A percentile compares a stretch with the other conserved stretches of the same genome.
phyloP scores from a whole-genome alignment of 2,329 filamentous ascomycete species.

The Ceratocystis ficicola region DNA sequence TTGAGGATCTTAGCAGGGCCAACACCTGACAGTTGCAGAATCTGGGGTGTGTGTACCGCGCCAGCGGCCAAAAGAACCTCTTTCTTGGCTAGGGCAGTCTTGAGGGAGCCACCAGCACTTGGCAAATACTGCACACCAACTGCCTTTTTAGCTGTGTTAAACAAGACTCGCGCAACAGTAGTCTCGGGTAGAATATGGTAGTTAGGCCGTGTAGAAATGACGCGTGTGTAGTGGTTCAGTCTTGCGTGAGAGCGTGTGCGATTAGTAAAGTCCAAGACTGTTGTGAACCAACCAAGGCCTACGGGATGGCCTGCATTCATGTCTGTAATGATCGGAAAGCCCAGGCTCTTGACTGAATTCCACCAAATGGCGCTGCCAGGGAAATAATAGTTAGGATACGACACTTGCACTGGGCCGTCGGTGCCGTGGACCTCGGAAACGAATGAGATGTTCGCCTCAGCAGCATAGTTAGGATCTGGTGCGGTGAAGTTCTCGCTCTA shows the following conservation, averaged over 20 bases:
- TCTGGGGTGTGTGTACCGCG: slow-evolving; percentile 32
- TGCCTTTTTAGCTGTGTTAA: slow-evolving; percentile 40
- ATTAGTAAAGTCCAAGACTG: slow-evolving; percentile 27
- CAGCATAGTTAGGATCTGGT: slow-evolving; percentile 18
- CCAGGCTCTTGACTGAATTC: slow-evolving; percentile 44
- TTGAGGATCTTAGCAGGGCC: slow-evolving; percentile 32
- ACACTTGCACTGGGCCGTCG: slow-evolving; percentile 44
- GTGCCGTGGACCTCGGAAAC: slow-evolving; percentile 41
- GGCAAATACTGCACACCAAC: slow-evolving; percentile 47
- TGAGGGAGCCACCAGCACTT: slow-evolving; percentile 25
- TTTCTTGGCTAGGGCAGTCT: slow-evolving; percentile 24
- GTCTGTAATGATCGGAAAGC: slow-evolving; percentile 38
- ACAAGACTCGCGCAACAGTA: slow-evolving; percentile 44
- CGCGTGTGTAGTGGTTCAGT: slow-evolving; percentile 27
- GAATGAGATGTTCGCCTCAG: slow-evolving; percentile 26
- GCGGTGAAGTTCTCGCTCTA: slow-evolving; percentile 24
- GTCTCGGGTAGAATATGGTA: slow-evolving; percentile 47
- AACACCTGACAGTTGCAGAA: slow-evolving; percentile 41
- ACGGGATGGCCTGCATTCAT: slow-evolving; percentile 25
- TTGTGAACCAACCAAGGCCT: slow-evolving; percentile 28
- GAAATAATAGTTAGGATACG: slow-evolving; percentile 25
- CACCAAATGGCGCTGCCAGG: slow-evolving; percentile 32
- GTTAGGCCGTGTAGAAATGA: slow-evolving; percentile 37
- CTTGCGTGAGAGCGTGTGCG: slow-evolving; percentile 28
- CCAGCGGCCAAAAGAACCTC: slow-evolving; percentile 36